Percentiles rank a stretch among this genome's conserved stretches.
Conservation (phyloP, 352 stramenopile genomes). For the Phytophthora brassicae region DNA sequence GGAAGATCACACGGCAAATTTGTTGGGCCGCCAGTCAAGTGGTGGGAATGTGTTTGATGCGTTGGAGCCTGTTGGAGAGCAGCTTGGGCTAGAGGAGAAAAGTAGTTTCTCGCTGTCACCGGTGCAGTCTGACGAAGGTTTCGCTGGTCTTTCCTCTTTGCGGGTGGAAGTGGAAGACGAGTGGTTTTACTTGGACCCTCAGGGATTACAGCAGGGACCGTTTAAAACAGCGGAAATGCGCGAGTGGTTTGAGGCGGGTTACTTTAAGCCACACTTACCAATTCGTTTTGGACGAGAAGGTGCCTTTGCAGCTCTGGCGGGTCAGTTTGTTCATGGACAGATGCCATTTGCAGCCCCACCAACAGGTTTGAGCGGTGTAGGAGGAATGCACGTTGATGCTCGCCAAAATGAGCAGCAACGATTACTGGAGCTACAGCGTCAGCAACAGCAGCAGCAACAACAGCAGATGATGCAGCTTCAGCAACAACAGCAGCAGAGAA, state of each 20-base stretch:
- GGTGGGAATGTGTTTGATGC: slow-evolving; percentile 34
- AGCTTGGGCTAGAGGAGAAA: slow-evolving; percentile 35
- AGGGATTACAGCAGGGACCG: slow-evolving; percentile 78
- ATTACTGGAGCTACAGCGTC: slow-evolving; percentile 57
- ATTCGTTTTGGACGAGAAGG: slow-evolving; percentile 82
- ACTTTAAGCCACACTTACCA: slow-evolving; percentile 88
- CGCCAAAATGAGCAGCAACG: slow-evolving; percentile 61
- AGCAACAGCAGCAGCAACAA: slow-evolving; percentile 47
- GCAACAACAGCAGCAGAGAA: slow-evolving; percentile 72
- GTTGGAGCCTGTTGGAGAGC: slow-evolving; percentile 27
- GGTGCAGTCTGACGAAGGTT: slow-evolving; percentile 21
- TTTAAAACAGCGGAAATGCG: slow-evolving; percentile 89
- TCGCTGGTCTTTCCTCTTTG: slow-evolving; percentile 28
- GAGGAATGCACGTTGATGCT: slow-evolving; percentile 20
- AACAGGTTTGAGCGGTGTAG: slow-evolving; percentile 20
- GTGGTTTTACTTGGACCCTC: slow-evolving; percentile 88
- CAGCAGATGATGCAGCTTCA: slow-evolving; percentile 64
- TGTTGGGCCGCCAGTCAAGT: slow-evolving; percentile 23
- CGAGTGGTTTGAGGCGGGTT: slow-evolving; percentile 88
- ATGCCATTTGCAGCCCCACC: slow-evolving; percentile 60
- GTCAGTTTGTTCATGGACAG: slow-evolving; percentile 72
- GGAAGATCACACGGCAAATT: slow-evolving; percentile 21
- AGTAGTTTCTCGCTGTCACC: slow-evolving; percentile 32
- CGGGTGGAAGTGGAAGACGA: slow-evolving; percentile 62
- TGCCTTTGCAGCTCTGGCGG: slow-evolving; percentile 72